Evolutionary conservation across 1,284 basidiomycete species (phyloP).

Genomic region (Austropuccinia psidii): DNA sequence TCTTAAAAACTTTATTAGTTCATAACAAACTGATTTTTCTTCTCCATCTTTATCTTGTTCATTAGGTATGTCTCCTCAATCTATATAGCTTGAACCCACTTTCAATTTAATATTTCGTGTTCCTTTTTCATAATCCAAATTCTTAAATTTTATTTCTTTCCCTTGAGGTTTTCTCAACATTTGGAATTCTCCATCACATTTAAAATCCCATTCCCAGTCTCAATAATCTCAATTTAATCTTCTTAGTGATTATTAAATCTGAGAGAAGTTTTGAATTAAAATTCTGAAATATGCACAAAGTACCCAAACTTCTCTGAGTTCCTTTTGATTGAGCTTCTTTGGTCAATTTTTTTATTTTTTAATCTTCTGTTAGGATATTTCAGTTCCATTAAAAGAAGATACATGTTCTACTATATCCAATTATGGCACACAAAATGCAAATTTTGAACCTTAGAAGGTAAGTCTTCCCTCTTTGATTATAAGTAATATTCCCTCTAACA

Average conservation of each 20-base stretch:
- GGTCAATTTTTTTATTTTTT: background rate
- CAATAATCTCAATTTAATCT: background rate
- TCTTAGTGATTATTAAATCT: background rate
- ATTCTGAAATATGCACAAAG: background rate
- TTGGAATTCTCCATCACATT: too few relatives aligned
- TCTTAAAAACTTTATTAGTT: background rate
- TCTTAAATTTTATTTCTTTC: background rate
- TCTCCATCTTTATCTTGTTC: background rate
- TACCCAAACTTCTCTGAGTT: background rate
- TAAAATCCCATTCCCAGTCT: background rate
- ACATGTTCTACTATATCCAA: conserved; percentile 4
- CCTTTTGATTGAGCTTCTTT: background rate
- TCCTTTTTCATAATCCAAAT: too few relatives aligned
- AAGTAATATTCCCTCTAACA: background rate
- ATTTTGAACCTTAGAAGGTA: background rate
- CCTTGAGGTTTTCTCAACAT: background rate
- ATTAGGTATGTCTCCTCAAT: background rate
- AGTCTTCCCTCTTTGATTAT: background rate
- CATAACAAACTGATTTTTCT: background rate
- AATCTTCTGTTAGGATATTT: background rate
- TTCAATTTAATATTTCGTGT: background rate
- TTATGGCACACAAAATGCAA: background rate
- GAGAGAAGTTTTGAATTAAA: too few relatives aligned
- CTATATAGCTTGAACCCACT: background rate
- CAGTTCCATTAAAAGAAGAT: background rate